A percentile compares a stretch with the other conserved stretches of the same genome.
Evolutionary conservation across 352 stramenopile species (phyloP).

Genomic region (Elongisporangium undulatum): DNA sequence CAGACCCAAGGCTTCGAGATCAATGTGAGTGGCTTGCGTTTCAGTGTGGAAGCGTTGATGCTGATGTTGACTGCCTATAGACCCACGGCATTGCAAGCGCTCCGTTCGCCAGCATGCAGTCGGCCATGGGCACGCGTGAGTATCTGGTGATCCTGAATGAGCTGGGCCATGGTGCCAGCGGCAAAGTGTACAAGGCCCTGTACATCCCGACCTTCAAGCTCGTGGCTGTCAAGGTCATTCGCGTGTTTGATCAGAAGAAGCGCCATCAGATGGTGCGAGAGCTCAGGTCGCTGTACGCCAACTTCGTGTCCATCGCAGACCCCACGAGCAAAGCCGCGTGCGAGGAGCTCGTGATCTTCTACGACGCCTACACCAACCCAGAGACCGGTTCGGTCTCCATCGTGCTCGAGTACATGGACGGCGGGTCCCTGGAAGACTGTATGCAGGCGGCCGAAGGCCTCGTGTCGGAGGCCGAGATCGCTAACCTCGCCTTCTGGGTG

Average conservation of each 20-base stretch:
- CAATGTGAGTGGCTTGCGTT: slow-evolving; percentile 34
- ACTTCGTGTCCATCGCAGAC: slow-evolving; percentile 68
- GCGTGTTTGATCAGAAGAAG: slow-evolving; percentile 86
- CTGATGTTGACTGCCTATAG: slow-evolving; percentile 19
- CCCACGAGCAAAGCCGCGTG: slow-evolving; percentile 40
- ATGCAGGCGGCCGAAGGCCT: slow-evolving; percentile 36
- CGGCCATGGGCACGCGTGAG: slow-evolving; percentile 45
- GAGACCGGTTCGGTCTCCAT: slow-evolving; percentile 86
- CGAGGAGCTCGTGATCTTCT: slow-evolving; percentile 87
- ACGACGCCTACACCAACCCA: slow-evolving; percentile 90
- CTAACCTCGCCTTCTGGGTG: slow-evolving; percentile 69
- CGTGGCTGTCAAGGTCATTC: slow-evolving; percentile 88
- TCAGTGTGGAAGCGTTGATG: neutral
- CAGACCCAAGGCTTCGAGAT: slow-evolving; percentile 86
- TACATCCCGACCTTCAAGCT: slow-evolving; percentile 88
- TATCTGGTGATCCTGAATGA: slow-evolving; percentile 68
- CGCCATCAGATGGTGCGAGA: slow-evolving; percentile 86
- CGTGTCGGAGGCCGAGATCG: slow-evolving; percentile 69
- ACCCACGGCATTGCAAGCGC: slow-evolving; percentile 68
- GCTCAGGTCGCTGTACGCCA: slow-evolving; percentile 80
- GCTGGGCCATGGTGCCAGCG: slow-evolving; percentile 77
- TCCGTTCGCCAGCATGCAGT: slow-evolving; percentile 35
- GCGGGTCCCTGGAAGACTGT: slow-evolving; percentile 83
- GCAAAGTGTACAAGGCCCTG: slow-evolving; percentile 87
- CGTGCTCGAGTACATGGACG: slow-evolving; percentile 95